Conservation (phyloP, 371 early-diverging fungal species). For the Nematocida displodere region DNA sequence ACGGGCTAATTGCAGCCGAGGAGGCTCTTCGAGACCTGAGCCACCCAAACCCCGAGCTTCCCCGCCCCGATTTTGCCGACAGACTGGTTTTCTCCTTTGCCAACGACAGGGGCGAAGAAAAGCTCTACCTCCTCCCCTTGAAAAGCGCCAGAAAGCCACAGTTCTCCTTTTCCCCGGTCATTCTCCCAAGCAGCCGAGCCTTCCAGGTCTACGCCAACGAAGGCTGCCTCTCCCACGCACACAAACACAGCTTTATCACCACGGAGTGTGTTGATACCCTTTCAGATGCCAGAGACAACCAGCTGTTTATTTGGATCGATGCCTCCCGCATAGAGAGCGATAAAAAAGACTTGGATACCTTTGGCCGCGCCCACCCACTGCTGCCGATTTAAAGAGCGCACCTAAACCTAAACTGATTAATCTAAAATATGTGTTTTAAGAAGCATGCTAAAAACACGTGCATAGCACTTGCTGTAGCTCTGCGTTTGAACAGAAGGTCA, state of each 20-base stretch:
- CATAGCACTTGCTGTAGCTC: constrained; percentile 33
- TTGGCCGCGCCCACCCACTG: too few relatives aligned
- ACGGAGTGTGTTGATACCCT: constrained; percentile 1
- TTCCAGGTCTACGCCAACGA: constrained; percentile 42
- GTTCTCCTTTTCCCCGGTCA: constrained; percentile 6
- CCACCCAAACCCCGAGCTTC: background rate
- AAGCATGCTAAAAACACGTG: too few relatives aligned
- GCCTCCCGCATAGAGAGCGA: background rate
- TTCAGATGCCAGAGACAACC: background rate
- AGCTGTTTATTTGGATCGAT: constrained; percentile 40
- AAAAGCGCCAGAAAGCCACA: background rate
- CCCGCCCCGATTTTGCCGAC: background rate
- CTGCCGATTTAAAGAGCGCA: too few relatives aligned
- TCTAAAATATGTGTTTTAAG: too few relatives aligned
- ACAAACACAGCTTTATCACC: background rate
- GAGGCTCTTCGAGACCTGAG: background rate
- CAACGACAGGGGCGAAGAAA: background rate
- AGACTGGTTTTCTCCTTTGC: background rate
- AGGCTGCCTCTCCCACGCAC: background rate
- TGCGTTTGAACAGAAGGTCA: constrained; percentile 21
- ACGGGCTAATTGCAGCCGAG: too few relatives aligned
- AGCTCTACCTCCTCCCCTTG: background rate
- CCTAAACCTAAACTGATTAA: too few relatives aligned
- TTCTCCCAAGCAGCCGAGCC: background rate
- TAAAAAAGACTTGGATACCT: too few relatives aligned